Evolutionary conservation across 192 early-diverging fungal genomes (phyloP).

Genomic region (Mortierella claussenii): DNA sequence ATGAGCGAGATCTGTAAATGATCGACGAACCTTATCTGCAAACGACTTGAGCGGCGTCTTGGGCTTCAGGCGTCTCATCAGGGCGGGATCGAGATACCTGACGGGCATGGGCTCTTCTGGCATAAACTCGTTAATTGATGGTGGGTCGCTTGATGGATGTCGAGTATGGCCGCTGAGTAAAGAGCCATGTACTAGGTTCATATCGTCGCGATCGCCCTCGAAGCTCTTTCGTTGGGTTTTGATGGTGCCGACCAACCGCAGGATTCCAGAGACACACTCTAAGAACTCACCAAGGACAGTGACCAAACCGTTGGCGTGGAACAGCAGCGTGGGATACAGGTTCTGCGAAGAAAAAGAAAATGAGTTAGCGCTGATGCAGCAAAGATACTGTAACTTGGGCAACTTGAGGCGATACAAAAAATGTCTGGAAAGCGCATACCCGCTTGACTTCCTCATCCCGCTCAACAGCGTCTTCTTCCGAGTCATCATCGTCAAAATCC

Average conservation of each 20-base stretch:
- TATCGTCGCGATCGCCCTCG: neutral
- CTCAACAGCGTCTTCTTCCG: constrained; percentile 37
- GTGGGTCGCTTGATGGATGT: too few relatives aligned
- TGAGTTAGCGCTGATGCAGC: neutral
- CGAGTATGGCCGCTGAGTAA: too few relatives aligned
- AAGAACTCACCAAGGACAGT: constrained; percentile 45
- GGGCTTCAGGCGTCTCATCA: constrained; percentile 37
- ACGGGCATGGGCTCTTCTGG: constrained; percentile 32
- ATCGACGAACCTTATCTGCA: constrained; percentile 37
- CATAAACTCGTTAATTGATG: constrained; percentile 14
- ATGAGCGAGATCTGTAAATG: constrained; percentile 36
- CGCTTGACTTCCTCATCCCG: constrained; percentile 10
- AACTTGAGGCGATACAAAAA: neutral
- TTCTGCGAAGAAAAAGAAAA: constrained; percentile 9
- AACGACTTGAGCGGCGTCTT: constrained; percentile 42
- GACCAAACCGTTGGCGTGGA: constrained; percentile 31
- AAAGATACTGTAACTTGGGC: neutral
- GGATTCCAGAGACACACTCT: constrained; percentile 44
- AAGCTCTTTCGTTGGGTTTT: constrained; percentile 19
- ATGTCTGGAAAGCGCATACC: neutral
- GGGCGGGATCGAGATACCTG: constrained; percentile 30
- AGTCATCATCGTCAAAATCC: constrained; percentile 40
- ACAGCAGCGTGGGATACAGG: constrained; percentile 23
- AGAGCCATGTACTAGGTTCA: too few relatives aligned
- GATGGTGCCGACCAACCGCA: constrained; percentile 26